Evolutionary conservation across 2,329 filamentous ascomycete species (phyloP).

Genomic region (Sphaerulina populicola): DNA sequence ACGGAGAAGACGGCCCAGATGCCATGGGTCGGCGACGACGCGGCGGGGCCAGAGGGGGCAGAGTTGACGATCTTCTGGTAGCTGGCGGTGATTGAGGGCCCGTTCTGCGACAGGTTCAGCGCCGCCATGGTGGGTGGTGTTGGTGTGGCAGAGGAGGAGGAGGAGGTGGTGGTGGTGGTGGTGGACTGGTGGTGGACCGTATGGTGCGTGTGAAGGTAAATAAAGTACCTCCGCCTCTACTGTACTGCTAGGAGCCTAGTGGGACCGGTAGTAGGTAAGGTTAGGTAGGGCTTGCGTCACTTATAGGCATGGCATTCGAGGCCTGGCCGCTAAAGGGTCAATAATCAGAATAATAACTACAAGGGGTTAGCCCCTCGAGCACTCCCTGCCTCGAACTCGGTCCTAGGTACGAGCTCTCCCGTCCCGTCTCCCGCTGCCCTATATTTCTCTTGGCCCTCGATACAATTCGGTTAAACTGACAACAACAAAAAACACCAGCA

Average conservation of each 20-base stretch:
- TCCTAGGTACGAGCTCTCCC: too few species aligned
- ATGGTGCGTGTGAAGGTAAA: too few species aligned
- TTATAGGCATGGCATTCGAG: too few species aligned
- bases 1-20: conserved; percentile 95
- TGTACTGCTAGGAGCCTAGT: too few species aligned
- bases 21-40: conserved; percentile 69
- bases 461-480: not conserved
- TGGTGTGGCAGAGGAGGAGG: not conserved
- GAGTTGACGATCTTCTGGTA: conserved; percentile 61
- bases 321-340: too few species aligned
- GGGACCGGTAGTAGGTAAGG: too few species aligned
- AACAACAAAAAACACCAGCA: not conserved
- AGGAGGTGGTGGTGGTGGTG: not conserved
- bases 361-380: too few species aligned
- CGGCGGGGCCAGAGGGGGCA: conserved; percentile 48
- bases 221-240: too few species aligned
- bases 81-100: conserved; percentile 46
- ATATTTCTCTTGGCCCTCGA: not conserved
- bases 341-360: too few species aligned
- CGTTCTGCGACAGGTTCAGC: conserved; percentile 48
- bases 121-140: conserved; percentile 58
- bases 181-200: not conserved
- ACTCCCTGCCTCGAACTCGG: too few species aligned
- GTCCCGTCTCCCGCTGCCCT: too few species aligned
- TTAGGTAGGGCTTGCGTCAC: too few species aligned